A percentile compares a stretch with the other conserved stretches of the same genome.
Evolutionary conservation across 129 eudicot genomes (phyloP).

Genomic region (Flaveria trinervia): DNA sequence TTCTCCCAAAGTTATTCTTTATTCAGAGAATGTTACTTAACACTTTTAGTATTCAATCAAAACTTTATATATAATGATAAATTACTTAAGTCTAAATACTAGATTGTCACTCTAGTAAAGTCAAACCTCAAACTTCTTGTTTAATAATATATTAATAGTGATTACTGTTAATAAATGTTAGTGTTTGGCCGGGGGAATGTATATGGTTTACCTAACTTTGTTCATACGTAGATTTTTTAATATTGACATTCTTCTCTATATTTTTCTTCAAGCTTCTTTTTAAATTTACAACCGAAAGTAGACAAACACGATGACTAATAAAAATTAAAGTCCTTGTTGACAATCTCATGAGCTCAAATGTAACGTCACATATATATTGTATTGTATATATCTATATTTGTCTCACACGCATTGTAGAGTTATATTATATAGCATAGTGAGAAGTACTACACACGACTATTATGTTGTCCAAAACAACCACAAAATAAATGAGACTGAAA

Average conservation of each 20-base stretch:
- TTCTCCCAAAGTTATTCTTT: too few relatives aligned
- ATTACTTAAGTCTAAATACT: not conserved
- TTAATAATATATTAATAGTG: not conserved
- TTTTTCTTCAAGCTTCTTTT: not conserved
- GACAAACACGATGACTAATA: not conserved
- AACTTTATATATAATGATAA: too few relatives aligned
- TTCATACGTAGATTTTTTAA: slow-evolving; percentile 4
- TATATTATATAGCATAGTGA: not conserved
- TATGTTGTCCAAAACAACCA: not conserved
- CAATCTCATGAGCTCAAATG: not conserved
- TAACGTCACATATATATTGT: not conserved
- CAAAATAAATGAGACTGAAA: not conserved
- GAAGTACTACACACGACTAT: not conserved
- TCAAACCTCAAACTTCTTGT: not conserved
- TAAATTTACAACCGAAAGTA: slow-evolving; percentile 9
- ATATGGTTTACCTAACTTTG: slow-evolving; percentile 29
- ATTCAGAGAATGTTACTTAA: too few relatives aligned
- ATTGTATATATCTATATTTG: too few relatives aligned
- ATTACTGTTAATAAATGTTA: not conserved
- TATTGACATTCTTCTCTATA: slow-evolving; percentile 23
- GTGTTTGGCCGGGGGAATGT: slow-evolving; percentile 26
- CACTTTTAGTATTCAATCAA: not conserved
- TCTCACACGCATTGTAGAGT: not conserved
- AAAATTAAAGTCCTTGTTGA: not conserved
- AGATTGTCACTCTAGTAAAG: not conserved